Evolutionary conservation across 1,139 yeast genomes (phyloP).

Genomic region (Diutina catenulata): DNA sequence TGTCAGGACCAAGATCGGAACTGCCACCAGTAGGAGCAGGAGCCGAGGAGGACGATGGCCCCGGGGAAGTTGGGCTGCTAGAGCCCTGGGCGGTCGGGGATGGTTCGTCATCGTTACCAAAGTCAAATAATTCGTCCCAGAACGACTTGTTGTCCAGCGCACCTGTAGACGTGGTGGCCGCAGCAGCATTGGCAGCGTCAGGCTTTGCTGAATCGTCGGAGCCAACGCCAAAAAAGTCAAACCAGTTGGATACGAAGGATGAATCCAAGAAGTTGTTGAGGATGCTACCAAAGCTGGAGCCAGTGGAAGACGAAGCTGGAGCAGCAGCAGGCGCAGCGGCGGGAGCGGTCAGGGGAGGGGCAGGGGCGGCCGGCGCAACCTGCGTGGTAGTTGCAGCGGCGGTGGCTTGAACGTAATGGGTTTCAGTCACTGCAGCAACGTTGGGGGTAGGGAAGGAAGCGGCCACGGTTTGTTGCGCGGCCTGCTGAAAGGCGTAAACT

Average conservation of each 20-base stretch:
- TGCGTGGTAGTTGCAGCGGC: background rate
- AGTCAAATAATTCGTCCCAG: slow-evolving; percentile 4
- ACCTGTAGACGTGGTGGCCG: background rate
- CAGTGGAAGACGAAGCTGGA: background rate
- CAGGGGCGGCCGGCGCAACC: background rate
- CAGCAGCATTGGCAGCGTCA: background rate
- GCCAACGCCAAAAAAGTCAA: background rate
- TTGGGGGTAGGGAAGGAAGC: background rate
- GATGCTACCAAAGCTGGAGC: background rate
- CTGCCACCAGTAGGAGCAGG: slow-evolving; percentile 8
- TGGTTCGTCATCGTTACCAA: background rate
- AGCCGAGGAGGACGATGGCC: background rate
- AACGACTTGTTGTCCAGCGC: background rate
- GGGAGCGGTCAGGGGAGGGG: background rate
- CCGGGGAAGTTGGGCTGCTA: background rate
- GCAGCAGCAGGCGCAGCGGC: background rate
- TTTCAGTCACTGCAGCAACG: background rate
- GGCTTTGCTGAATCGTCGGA: background rate
- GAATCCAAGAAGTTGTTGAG: slow-evolving; percentile 4
- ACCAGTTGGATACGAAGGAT: background rate
- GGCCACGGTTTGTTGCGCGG: background rate
- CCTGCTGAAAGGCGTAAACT: background rate
- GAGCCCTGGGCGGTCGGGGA: background rate
- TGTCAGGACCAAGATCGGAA: slow-evolving; percentile 12
- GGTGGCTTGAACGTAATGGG: background rate